A percentile compares a stretch with the other conserved stretches of the same genome.
phyloP scores from a whole-genome alignment of 768 basidiomycete species.

The Mycena sanguinolenta region DNA sequence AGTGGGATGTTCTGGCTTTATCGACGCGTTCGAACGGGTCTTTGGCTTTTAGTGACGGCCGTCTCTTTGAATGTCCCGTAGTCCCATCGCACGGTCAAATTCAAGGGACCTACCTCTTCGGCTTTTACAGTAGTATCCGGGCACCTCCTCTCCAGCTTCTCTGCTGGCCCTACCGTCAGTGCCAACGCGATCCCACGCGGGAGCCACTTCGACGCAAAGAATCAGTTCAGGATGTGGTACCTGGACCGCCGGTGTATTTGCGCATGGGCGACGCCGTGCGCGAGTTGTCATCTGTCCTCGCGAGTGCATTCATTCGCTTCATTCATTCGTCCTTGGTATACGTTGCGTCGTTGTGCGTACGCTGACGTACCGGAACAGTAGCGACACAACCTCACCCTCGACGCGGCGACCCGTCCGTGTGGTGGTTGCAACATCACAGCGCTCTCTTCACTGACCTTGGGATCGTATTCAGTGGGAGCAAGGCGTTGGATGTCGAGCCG shows the following conservation, averaged over 20 bases:
- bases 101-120: no score
- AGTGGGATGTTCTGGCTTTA: no score
- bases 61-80: no score
- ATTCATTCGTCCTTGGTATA: no score
- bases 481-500: conserved; percentile 46
- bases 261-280: conserved; percentile 53
- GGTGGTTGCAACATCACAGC: conserved; percentile 68
- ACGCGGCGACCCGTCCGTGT: conserved; percentile 60
- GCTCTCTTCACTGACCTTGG: conserved; percentile 53
- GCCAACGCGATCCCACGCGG: conserved; percentile 35
- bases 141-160: conserved; percentile 44
- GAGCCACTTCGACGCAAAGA: conserved; percentile 55
- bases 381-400: conserved; percentile 54
- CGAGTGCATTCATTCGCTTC: conserved; percentile 43
- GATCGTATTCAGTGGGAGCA: conserved; percentile 62
- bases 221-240: conserved; percentile 53
- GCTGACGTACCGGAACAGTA: conserved; percentile 40
- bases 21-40: no score
- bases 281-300: conserved; percentile 51
- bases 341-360: no score
- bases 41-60: no score
- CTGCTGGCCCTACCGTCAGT: conserved; percentile 34
- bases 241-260: conserved; percentile 54
- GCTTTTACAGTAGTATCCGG: no score
- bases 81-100: no score